These are phyloP conservation scores for Ceratocystis smalleyi DNA, from an alignment of 2,329 filamentous ascomycete species.

Conservation along the genomic window DNA sequence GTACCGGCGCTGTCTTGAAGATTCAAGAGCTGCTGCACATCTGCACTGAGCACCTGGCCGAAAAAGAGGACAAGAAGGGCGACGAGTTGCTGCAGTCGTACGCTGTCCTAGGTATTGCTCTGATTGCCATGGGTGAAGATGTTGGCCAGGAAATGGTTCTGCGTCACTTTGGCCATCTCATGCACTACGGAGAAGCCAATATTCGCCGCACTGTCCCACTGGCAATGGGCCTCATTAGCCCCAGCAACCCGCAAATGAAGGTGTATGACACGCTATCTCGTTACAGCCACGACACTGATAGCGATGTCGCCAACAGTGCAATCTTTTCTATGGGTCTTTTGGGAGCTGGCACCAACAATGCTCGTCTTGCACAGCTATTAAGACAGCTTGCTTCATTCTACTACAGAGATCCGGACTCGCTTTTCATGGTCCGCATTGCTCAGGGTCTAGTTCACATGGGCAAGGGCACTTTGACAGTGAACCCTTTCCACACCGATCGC, in stretches of 20 bases:
- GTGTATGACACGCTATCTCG: conserved; percentile 95
- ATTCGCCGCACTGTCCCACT: conserved; percentile 92
- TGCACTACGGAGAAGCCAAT: conserved; percentile 97
- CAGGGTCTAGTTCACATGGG: conserved; percentile 98
- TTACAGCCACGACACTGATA: conserved; percentile 97
- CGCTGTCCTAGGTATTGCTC: conserved; percentile 79
- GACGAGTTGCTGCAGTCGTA: conserved; percentile 93
- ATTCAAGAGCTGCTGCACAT: conserved; percentile 94
- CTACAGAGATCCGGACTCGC: conserved; percentile 83
- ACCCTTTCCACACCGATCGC: conserved; percentile 97
- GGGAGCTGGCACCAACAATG: conserved; percentile 95
- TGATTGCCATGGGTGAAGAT: conserved; percentile 97
- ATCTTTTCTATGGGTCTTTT: conserved; percentile 98
- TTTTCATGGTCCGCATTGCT: conserved; percentile 98
- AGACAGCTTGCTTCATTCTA: conserved; percentile 96
- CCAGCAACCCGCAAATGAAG: conserved; percentile 99
- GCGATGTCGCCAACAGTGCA: conserved; percentile 92
- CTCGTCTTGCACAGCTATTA: conserved; percentile 82
- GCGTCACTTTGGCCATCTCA: conserved; percentile 90
- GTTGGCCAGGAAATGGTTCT: conserved; percentile 98
- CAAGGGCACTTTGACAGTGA: conserved; percentile 90
- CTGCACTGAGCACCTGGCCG: conserved; percentile 94
- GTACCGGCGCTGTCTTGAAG: conserved; percentile 91
- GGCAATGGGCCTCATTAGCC: conserved; percentile 90
- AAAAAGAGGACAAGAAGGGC: conserved; percentile 84